Evolutionary conservation across 345 rosid genomes (phyloP).

Genomic region (Melaleuca alternifolia): DNA sequence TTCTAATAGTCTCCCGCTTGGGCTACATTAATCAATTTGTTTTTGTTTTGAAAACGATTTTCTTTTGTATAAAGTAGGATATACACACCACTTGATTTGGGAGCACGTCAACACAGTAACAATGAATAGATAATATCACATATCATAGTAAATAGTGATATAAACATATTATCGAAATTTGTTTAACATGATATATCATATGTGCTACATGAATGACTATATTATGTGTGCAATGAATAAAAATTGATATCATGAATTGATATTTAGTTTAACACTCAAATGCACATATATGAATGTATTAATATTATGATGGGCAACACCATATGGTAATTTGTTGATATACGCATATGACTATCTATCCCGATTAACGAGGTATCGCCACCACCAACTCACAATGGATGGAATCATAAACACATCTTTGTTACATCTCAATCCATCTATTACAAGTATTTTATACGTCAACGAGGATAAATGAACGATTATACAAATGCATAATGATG

Average conservation of each 20-base stretch:
- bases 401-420: not conserved
- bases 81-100: not conserved
- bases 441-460: not conserved
- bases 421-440: not conserved
- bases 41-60: too few species aligned
- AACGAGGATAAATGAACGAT: not conserved
- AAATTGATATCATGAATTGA: not conserved
- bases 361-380: too few species aligned
- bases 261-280: not conserved
- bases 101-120: not conserved
- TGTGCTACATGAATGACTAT: not conserved
- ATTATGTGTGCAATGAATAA: too few species aligned
- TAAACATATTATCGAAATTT: not conserved
- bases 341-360: not conserved
- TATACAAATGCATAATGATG: not conserved
- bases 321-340: not conserved
- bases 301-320: too few species aligned
- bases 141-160: not conserved
- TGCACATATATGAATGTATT: too few species aligned
- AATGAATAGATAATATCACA: not conserved
- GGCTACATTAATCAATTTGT: too few species aligned
- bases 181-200: too few species aligned
- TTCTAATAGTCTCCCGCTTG: too few species aligned
- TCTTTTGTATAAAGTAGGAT: not conserved
- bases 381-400: not conserved